Evolutionary conservation across 2,329 filamentous ascomycete species (phyloP), one percentile per base, ranked within the genome.

Genomic region (Venturia oleaginea): DNA sequence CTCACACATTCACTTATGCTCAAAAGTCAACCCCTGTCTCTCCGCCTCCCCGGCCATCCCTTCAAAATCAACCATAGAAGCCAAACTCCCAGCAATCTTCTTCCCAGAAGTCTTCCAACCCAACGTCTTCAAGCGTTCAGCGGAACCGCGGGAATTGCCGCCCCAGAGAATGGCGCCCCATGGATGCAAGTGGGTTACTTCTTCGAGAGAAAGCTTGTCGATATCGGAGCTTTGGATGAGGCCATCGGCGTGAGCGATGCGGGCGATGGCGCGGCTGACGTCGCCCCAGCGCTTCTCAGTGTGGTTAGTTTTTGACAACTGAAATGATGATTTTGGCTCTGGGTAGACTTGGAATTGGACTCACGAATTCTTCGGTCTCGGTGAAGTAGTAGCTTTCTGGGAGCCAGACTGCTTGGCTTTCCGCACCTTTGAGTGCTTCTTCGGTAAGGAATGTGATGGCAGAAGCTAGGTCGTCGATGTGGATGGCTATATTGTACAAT

Each of bases 331-430:
- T 37, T 37, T 37, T 10, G 5, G 10, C 34, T 10, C 34, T 30
- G 32, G 17, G 24, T 30, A 30, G 4, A 57, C 3, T 24, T n/a
- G 24, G 32, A 57, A 13, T 57, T 19, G 32, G 42, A 43, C 42
- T 43, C 19, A 43, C 34, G 37, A 37, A 40, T 40, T 61, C 57
- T 37, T 24, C 60, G 4, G 37, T 37, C n/a, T 62, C 37, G 22
- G 27, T 37, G 32, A 62, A 62, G 42, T 62, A 62, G 42, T 62
- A 62, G 15, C 60, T 37, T 43, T 62, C 37, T 13, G n/a, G 8
- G 24, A 34, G 30, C 37, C 38, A 62, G n/a, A 22, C 22, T 22
- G 61, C 38, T 19, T 32, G 32, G 19, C 61, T 24, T 10, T 42
- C 38, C 15, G 22, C 30, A 5, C 22, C 34, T 51, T 51, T 62